Percentiles rank a stretch among this genome's conserved stretches.
These are phyloP conservation scores for Flaveria bidentis DNA, from an alignment of 129 eudicot genomes.

Conservation along the genomic window DNA sequence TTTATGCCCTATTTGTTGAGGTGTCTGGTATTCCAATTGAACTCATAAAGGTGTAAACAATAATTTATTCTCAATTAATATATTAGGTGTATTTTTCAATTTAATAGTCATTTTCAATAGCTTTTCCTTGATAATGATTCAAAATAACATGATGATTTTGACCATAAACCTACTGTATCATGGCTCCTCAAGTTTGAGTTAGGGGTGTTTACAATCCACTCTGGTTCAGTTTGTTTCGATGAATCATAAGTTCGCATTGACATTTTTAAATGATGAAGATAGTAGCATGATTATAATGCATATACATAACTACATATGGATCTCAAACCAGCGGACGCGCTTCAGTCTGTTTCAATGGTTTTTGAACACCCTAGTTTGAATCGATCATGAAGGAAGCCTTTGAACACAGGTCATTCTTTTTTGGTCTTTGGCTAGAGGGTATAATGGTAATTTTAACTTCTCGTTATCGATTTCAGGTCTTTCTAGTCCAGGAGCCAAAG, in stretches of 20 bases:
- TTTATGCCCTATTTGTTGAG: constrained; percentile 18
- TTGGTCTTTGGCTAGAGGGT: constrained; percentile 7
- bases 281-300: no score
- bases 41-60: constrained; percentile 14
- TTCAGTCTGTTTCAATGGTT: no score
- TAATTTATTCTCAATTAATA: constrained; percentile 6
- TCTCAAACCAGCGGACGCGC: no score
- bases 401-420: no score
- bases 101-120: constrained; percentile 7
- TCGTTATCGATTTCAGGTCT: constrained; percentile 39
- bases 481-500: constrained; percentile 43
- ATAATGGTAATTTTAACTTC: constrained; percentile 28
- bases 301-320: no score
- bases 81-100: constrained; percentile 1
- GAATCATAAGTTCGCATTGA: no score
- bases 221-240: neutral
- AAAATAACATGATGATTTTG: neutral
- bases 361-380: no score
- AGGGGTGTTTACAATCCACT: neutral
- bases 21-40: constrained; percentile 28
- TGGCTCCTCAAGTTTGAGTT: neutral
- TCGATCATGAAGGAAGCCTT: no score
- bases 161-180: neutral
- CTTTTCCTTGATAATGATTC: constrained; percentile 12
- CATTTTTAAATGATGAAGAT: no score